These are phyloP conservation scores for Chlorophyllum brunneum DNA, from an alignment of 768 basidiomycete species.

Conservation along the genomic window DNA sequence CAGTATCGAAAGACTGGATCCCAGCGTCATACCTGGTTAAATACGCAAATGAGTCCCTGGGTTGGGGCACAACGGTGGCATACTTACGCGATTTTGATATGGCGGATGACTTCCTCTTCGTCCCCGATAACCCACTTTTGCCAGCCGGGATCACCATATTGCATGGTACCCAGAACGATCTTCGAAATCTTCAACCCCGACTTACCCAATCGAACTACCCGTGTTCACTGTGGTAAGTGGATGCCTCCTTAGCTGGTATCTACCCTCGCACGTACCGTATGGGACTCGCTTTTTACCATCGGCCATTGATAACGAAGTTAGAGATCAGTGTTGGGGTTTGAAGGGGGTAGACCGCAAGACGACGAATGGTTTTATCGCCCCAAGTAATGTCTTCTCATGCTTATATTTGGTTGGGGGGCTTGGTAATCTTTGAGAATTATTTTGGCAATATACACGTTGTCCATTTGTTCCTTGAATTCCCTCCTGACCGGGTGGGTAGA, in stretches of 20 bases:
- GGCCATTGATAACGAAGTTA: not conserved
- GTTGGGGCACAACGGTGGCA: too few relatives aligned
- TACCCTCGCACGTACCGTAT: not conserved
- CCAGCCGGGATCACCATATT: slow-evolving; percentile 53
- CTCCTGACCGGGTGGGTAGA: too few relatives aligned
- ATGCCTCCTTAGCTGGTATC: not conserved
- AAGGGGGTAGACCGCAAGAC: too few relatives aligned
- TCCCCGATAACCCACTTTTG: slow-evolving; percentile 44
- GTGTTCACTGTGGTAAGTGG: not conserved
- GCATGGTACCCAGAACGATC: slow-evolving; percentile 63
- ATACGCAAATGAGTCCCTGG: not conserved
- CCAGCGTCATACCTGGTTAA: slow-evolving; percentile 51
- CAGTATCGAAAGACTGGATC: slow-evolving; percentile 61
- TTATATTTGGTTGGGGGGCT: too few relatives aligned
- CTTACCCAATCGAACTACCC: slow-evolving; percentile 40
- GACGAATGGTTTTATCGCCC: too few relatives aligned
- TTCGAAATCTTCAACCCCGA: slow-evolving; percentile 63
- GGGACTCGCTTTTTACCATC: not conserved
- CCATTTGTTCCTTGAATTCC: too few relatives aligned
- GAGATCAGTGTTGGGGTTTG: too few relatives aligned
- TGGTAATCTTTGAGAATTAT: too few relatives aligned
- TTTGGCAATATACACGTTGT: too few relatives aligned
- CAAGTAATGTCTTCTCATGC: too few relatives aligned
- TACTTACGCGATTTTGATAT: slow-evolving; percentile 30
- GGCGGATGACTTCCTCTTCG: slow-evolving; percentile 42